A percentile compares a stretch with the other conserved stretches of the same genome.
Conservation (phyloP, 2,329 filamentous ascomycete genomes). For the Penicillium sclerotigenum region DNA sequence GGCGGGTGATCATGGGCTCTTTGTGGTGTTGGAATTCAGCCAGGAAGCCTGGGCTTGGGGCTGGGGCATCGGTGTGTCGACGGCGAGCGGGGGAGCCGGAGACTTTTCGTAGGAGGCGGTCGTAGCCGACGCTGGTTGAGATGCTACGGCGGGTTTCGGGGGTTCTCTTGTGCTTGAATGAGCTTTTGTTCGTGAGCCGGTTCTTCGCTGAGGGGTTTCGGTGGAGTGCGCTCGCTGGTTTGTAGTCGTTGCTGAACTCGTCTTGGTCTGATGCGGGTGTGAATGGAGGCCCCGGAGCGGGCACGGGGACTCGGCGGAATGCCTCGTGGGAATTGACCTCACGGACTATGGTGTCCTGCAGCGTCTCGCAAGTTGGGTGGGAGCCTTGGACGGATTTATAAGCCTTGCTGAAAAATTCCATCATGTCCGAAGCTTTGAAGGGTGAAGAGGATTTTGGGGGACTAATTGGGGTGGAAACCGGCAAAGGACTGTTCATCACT, state of each 20-base stretch:
- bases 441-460: constrained; percentile 26
- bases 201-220: constrained; percentile 31
- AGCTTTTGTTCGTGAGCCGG: constrained; percentile 31
- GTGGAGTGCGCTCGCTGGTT: constrained; percentile 14
- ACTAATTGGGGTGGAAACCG: constrained; percentile 23
- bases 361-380: constrained; percentile 40
- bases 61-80: constrained; percentile 42
- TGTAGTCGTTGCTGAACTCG: constrained; percentile 18
- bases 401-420: constrained; percentile 42
- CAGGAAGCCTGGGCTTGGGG: constrained; percentile 32
- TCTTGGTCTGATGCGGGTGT: constrained; percentile 30
- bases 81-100: constrained; percentile 27
- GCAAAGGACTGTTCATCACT: constrained; percentile 42
- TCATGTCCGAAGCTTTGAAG: constrained; percentile 40
- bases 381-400: constrained; percentile 32
- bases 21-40: constrained; percentile 18
- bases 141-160: constrained; percentile 32
- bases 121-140: constrained; percentile 26
- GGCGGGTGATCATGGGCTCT: background rate
- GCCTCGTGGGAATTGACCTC: constrained; percentile 47
- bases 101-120: constrained; percentile 18
- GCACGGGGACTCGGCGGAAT: constrained; percentile 36
- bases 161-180: constrained; percentile 28
- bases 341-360: constrained; percentile 44
- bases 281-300: constrained; percentile 32